Base-by-base conservation (phyloP, 495 filamentous ascomycete genomes). In the Penicillium herquei region DNA sequence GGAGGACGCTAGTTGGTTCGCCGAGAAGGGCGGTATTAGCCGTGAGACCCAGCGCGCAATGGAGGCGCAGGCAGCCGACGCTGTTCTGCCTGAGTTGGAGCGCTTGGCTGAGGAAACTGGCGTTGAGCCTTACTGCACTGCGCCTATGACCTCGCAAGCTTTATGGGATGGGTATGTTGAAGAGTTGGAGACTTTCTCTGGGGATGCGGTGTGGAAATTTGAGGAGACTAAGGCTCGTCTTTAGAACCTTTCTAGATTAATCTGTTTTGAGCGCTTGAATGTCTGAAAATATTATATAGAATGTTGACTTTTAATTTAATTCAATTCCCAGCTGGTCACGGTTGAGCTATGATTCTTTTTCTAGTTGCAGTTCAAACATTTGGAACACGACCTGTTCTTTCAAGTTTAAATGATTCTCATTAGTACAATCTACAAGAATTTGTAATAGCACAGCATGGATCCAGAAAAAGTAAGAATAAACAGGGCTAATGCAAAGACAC, bases 131-230 rank as follows among this genome's bases (percentile, higher is more conserved):
- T 61, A 61, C 44, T 40, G 31, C 34, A 37, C 32, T 52, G 53
- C 58, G 14, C 49, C 58, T 39, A 56, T 61, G 37, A 18, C 42
- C 7, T 56, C 58, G 31, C 30, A 61, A 34, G 39, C 11, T 3
- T 34, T 31, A 16, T 61, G 58, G 58, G 16, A 44, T 44, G 17
- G 16, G 16, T 52, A 43, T 43, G 16, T 52, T 33, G 37, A n/a
- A 30, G 39, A 41, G 13, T 34, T 52, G 39, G 50, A 42, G 39
- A 52, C 39, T 11, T 52, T 52, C 40, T 33, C 51, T 6, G 40
- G 41, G 1, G 41, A 44, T 26, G 41, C 41, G 17, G 41, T 44
- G 6, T 44, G 41, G 41, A 30, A 18, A 21, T 44, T 30, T 11
- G 16, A 44, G 8, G 16, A 44, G 5, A 13, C 1, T 9, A 44